Evolutionary conservation across 139 green algal genomes (phyloP), one percentile per base, ranked within the genome.

Genomic region (Chlorella sp.): DNA sequence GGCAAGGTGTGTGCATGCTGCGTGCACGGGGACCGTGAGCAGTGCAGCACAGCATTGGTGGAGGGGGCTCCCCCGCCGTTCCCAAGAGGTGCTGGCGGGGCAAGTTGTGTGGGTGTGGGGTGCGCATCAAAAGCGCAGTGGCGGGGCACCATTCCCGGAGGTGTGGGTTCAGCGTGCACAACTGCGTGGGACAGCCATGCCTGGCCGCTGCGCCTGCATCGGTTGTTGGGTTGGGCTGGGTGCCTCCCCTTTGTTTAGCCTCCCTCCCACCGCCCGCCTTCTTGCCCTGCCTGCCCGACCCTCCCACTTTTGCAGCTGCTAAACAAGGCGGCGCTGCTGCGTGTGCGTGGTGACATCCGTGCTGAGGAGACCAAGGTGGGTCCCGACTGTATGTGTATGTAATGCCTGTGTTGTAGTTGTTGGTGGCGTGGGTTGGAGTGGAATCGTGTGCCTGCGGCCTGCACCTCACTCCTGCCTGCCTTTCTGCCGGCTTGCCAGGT

Each of bases 301-400:
- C 34, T 12, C 75, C 1, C 96, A 95, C 0, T 92, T 91, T 73
- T 92, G 1, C 88, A 94, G 81, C 12, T 34, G 0, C 69, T 96
- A 16, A 95, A 96, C 89, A 80, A 84, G 57, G 87, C 94, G 5
- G 80, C 93, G 22, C 93, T 98, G 48, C 96, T 95, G 82, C 88
- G 90, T 24, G 91, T 93, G n/a, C 91, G 95, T 0, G 95, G 95
- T 0, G 96, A 98, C 90, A 90, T 98, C 21, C 93, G 89, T 66
- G 94, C 96, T 0, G 91, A 93, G 12, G 95, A 97, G 69, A 94
- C 92, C 82, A 98, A 98, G 90, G 30, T 89, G 57, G 26, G 28
- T 9, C 48, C 9, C 9, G 48, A 57, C 7, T 16, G 48, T 37
- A 14, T 5, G 7, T 39, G 60, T 76, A 34, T 48, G 22, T 69